These are phyloP conservation scores for Leishmania mexicana DNA, from an alignment of 208 protist genomes.

Conservation along the genomic window DNA sequence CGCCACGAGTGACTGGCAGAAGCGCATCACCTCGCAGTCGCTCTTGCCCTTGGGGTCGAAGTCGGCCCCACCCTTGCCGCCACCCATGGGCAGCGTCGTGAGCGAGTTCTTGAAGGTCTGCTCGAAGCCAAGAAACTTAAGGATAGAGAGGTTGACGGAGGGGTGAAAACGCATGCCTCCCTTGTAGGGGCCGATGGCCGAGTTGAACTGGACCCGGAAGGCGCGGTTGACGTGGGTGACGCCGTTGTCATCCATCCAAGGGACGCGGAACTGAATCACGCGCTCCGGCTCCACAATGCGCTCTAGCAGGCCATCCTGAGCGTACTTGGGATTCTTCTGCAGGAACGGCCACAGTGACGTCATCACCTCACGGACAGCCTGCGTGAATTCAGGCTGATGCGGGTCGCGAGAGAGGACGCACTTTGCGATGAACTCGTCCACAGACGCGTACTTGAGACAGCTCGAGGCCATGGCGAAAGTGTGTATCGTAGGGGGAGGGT, in stretches of 20 bases:
- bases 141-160: constrained; percentile 88
- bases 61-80: constrained; percentile 94
- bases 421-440: constrained; percentile 67
- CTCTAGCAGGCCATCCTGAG: constrained; percentile 63
- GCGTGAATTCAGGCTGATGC: constrained; percentile 88
- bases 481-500: neutral
- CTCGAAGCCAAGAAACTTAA: constrained; percentile 97
- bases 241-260: constrained; percentile 93
- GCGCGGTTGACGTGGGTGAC: constrained; percentile 89
- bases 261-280: constrained; percentile 90
- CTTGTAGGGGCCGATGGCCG: constrained; percentile 94
- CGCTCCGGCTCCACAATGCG: constrained; percentile 92
- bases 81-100: constrained; percentile 92
- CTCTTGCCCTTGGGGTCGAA: constrained; percentile 95
- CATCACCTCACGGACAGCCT: constrained; percentile 90
- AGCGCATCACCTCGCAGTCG: constrained; percentile 93
- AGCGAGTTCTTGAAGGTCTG: constrained; percentile 96
- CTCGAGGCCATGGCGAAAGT: constrained; percentile 3
- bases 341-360: constrained; percentile 84
- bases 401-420: constrained; percentile 58
- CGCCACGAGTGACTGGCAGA: constrained; percentile 93
- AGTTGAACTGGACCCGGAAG: constrained; percentile 95
- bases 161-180: constrained; percentile 89
- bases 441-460: constrained; percentile 33
- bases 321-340: constrained; percentile 83